Conservation (phyloP, 306 rosid genomes). For the Crotalaria pallida region DNA sequence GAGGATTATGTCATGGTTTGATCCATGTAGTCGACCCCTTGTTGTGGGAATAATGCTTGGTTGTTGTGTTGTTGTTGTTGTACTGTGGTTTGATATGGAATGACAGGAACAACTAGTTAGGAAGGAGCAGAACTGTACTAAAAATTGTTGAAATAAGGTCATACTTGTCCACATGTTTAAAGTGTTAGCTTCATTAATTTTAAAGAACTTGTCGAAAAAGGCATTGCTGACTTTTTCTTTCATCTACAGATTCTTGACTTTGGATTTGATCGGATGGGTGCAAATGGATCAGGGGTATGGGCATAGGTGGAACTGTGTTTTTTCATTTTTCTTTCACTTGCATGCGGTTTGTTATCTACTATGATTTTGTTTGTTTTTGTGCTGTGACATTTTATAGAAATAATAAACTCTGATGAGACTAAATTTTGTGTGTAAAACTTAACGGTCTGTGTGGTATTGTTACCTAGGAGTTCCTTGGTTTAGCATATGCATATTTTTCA, state of each 20-base stretch:
- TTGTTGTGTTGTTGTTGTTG: no score
- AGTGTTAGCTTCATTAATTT: neutral
- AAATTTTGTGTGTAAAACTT: neutral
- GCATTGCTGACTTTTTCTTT: constrained; percentile 32
- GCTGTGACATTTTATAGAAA: neutral
- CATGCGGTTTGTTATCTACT: neutral
- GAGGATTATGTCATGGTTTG: no score
- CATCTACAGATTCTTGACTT: constrained; percentile 79
- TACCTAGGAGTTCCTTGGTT: constrained; percentile 16
- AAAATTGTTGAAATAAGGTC: constrained; percentile 10
- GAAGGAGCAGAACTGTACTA: neutral
- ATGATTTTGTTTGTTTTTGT: neutral
- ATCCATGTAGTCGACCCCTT: no score
- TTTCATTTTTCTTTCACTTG: neutral
- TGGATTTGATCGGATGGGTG: constrained; percentile 89
- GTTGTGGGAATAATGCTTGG: no score
- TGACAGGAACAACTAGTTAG: neutral
- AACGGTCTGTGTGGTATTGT: neutral
- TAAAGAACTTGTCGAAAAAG: constrained; percentile 17
- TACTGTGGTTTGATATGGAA: constrained; percentile 6
- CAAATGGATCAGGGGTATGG: constrained; percentile 74
- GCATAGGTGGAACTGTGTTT: constrained; percentile 5
- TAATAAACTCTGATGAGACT: neutral
- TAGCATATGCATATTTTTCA: neutral
- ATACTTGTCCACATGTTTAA: neutral